phyloP scores from a whole-genome alignment of 2,329 filamentous ascomycete genomes.

The Thyridium curvatum region DNA sequence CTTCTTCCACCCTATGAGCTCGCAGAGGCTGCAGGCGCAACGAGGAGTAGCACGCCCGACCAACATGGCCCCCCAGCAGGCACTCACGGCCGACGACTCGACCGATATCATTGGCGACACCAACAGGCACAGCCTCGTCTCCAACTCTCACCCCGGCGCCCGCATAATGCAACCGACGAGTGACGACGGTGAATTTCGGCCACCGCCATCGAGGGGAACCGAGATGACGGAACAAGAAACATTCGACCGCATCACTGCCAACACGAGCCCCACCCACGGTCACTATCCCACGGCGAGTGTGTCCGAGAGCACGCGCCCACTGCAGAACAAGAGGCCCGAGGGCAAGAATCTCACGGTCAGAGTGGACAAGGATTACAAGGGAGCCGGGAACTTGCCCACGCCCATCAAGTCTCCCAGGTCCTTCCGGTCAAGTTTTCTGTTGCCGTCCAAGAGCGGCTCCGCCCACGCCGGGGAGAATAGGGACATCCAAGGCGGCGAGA shows the following conservation, averaged over 20 bases:
- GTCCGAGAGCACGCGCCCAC: slow-evolving; percentile 71
- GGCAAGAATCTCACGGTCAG: slow-evolving; percentile 46
- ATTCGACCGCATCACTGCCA: slow-evolving; percentile 64
- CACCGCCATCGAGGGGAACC: slow-evolving; percentile 71
- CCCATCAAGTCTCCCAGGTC: slow-evolving; percentile 68
- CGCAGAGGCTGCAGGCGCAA: slow-evolving; percentile 87
- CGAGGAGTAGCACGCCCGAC: slow-evolving; percentile 51
- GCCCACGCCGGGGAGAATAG: slow-evolving; percentile 41
- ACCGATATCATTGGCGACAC: slow-evolving; percentile 16
- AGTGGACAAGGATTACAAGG: slow-evolving; percentile 52
- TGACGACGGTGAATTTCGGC: slow-evolving; percentile 45
- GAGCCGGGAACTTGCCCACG: slow-evolving; percentile 37
- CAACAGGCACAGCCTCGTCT: slow-evolving; percentile 50
- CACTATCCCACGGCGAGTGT: slow-evolving; percentile 55
- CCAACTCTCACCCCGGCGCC: slow-evolving; percentile 32
- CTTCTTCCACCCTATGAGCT: slow-evolving; percentile 96
- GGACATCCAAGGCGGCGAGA: slow-evolving; percentile 65
- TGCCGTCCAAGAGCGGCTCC: slow-evolving; percentile 50
- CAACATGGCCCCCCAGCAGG: slow-evolving; percentile 30
- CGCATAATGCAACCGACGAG: slow-evolving; percentile 21
- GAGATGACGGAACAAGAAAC: slow-evolving; percentile 72
- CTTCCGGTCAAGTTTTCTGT: slow-evolving; percentile 68
- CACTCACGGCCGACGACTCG: slow-evolving; percentile 13
- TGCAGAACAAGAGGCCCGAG: slow-evolving; percentile 44
- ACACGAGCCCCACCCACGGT: slow-evolving; percentile 64